Percentiles rank a stretch among this genome's conserved stretches.
Conservation (phyloP, 2,329 filamentous ascomycete species). For the Fonsecaea monophora region DNA sequence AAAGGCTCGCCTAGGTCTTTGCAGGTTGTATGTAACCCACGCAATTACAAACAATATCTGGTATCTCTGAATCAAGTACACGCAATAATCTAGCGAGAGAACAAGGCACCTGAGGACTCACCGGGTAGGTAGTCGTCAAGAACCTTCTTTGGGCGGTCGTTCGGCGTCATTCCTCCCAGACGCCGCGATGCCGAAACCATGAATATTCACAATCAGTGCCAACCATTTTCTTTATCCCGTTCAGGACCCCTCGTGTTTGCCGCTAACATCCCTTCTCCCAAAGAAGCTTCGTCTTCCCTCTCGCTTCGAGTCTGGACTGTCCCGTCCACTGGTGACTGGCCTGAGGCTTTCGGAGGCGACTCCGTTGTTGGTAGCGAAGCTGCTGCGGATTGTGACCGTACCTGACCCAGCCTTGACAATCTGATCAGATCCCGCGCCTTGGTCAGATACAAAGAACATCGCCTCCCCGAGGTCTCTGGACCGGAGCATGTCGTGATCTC, state of each 20-base stretch:
- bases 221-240: not conserved
- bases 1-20: not conserved
- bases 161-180: slow-evolving; percentile 1
- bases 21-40: not conserved
- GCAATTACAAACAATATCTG: slow-evolving; percentile 20
- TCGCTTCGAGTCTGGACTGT: slow-evolving; percentile 52
- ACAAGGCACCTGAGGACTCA: not conserved
- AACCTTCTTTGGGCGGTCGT: not conserved
- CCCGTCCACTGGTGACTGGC: slow-evolving; percentile 37
- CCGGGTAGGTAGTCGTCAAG: not conserved
- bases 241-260: slow-evolving; percentile 33
- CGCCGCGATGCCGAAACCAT: slow-evolving; percentile 24
- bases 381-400: slow-evolving; percentile 74
- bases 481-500: slow-evolving; percentile 83
- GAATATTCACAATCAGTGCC: not conserved
- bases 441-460: slow-evolving; percentile 90
- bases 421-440: slow-evolving; percentile 71
- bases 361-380: slow-evolving; percentile 65
- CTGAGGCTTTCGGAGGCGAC: slow-evolving; percentile 37
- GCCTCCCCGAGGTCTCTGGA: slow-evolving; percentile 85
- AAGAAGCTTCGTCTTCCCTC: slow-evolving; percentile 56
- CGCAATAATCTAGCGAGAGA: slow-evolving; percentile 11
- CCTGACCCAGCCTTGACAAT: slow-evolving; percentile 75
- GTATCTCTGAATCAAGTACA: slow-evolving; percentile 32
- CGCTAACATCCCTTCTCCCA: slow-evolving; percentile 49